Evolutionary conservation across 2,329 filamentous ascomycete species (phyloP).

Genomic region (Achaetomium macrosporum): DNA sequence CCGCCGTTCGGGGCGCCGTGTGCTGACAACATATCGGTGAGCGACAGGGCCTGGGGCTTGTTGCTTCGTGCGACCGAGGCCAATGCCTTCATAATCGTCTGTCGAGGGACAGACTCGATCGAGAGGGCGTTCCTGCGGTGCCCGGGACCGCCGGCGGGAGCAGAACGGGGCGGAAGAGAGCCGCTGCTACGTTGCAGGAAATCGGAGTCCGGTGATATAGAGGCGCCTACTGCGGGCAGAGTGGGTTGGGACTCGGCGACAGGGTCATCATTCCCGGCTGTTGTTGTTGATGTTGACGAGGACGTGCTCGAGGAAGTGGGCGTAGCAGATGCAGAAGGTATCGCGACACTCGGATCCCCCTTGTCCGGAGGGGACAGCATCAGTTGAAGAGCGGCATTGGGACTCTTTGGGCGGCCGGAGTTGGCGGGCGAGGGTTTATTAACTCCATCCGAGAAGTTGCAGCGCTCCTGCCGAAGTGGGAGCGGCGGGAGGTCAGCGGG

Average conservation of each 20-base stretch:
- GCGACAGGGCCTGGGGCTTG: slow-evolving; percentile 57
- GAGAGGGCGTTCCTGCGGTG: slow-evolving; percentile 48
- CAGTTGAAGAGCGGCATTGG: slow-evolving; percentile 22
- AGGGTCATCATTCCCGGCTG: slow-evolving; percentile 15
- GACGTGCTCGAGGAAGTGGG: background rate
- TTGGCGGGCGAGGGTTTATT: slow-evolving; percentile 24
- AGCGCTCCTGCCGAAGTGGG: slow-evolving; percentile 12
- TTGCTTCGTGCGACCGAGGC: slow-evolving; percentile 59
- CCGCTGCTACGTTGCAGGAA: slow-evolving; percentile 14
- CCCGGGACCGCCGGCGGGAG: slow-evolving; percentile 26
- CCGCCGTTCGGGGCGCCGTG: slow-evolving; percentile 30
- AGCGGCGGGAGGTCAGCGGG: slow-evolving; percentile 18
- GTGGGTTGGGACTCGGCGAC: background rate
- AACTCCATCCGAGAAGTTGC: slow-evolving; percentile 22
- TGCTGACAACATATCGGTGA: slow-evolving; percentile 53
- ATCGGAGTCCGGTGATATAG: slow-evolving; percentile 25
- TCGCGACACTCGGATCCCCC: background rate
- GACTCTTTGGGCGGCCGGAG: slow-evolving; percentile 25
- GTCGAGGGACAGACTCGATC: slow-evolving; percentile 64
- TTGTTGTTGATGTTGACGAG: background rate
- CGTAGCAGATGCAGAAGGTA: background rate
- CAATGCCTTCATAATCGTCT: slow-evolving; percentile 77
- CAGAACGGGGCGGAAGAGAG: slow-evolving; percentile 12
- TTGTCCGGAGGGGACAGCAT: slow-evolving; percentile 18
- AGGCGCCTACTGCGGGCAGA: slow-evolving; percentile 13